Percentiles rank a stretch among this genome's conserved stretches.
These are phyloP conservation scores for Trichoderma simmonsii DNA, from an alignment of 2,329 filamentous ascomycete genomes.

Conservation along the genomic window DNA sequence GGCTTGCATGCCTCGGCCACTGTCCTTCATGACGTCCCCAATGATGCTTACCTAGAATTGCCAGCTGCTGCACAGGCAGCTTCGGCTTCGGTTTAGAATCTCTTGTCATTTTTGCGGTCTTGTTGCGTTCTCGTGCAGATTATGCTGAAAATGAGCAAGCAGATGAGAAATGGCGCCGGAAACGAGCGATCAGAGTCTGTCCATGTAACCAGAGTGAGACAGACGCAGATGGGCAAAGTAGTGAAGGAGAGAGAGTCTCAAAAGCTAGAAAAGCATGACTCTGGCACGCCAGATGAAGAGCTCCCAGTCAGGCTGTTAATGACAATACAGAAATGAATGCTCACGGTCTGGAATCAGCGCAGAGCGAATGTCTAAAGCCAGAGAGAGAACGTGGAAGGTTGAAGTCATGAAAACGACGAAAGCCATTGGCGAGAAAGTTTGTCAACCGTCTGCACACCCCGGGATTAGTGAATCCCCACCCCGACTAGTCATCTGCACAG, in stretches of 20 bases:
- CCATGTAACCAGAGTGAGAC: neutral
- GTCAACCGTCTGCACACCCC: neutral
- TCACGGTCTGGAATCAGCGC: neutral
- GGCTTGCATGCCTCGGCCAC: conserved; percentile 6
- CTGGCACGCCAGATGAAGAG: neutral
- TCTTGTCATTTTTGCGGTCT: conserved; percentile 6
- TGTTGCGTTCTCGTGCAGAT: neutral
- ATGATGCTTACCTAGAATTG: conserved; percentile 68
- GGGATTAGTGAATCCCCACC: neutral
- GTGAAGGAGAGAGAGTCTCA: neutral
- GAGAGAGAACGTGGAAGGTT: neutral
- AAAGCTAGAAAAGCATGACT: conserved; percentile 10
- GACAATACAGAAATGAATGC: neutral
- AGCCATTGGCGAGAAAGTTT: conserved; percentile 11
- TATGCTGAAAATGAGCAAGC: neutral
- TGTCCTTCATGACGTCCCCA: neutral
- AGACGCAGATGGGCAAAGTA: neutral
- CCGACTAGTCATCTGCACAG: conserved; percentile 13
- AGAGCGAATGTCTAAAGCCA: neutral
- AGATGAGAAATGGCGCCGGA: neutral
- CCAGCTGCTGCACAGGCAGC: conserved; percentile 72
- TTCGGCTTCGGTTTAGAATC: conserved; percentile 38
- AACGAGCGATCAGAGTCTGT: neutral
- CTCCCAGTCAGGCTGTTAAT: neutral
- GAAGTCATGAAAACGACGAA: neutral